Evolutionary conservation across 768 basidiomycete species (phyloP).

Genomic region (Porphyrellus cyaneotinctus): DNA sequence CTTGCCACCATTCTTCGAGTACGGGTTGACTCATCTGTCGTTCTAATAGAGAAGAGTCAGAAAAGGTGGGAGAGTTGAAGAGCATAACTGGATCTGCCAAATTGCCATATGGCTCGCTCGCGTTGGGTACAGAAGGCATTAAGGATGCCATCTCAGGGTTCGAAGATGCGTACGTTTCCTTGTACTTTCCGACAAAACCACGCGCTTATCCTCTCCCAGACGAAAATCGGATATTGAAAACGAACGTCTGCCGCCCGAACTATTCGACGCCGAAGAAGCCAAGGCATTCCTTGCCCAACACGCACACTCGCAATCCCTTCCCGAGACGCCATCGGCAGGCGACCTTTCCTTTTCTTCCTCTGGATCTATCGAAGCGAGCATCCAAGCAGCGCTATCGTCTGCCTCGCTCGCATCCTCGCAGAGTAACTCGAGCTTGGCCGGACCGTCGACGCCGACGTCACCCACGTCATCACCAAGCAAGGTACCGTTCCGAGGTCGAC

Average conservation of each 20-base stretch:
- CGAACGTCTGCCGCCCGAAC: slow-evolving; percentile 93
- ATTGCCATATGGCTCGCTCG: slow-evolving; percentile 80
- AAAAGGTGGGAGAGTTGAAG: slow-evolving; percentile 96
- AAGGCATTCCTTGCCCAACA: slow-evolving; percentile 50
- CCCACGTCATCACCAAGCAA: slow-evolving; percentile 45
- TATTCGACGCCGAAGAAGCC: slow-evolving; percentile 78
- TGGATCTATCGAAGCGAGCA: slow-evolving; percentile 39
- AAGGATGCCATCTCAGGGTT: slow-evolving; percentile 92
- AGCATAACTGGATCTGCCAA: slow-evolving; percentile 74
- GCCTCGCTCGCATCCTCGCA: slow-evolving; percentile 23
- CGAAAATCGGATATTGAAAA: slow-evolving; percentile 99
- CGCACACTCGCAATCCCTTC: slow-evolving; percentile 36
- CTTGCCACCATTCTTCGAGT: not conserved
- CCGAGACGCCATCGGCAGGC: slow-evolving; percentile 47
- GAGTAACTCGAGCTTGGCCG: slow-evolving; percentile 19
- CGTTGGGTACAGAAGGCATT: slow-evolving; percentile 88
- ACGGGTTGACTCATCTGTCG: not conserved
- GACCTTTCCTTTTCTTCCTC: slow-evolving; percentile 45
- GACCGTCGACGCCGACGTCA: slow-evolving; percentile 26
- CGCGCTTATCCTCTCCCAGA: slow-evolving; percentile 37
- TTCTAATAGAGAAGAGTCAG: slow-evolving; percentile 83
- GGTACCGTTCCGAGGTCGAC: slow-evolving; percentile 63
- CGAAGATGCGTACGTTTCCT: slow-evolving; percentile 81
- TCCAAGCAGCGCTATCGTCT: slow-evolving; percentile 31
- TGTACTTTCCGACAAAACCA: not conserved